Evolutionary conservation across 148 eudicot species (phyloP), one percentile per base, ranked within the genome.

Genomic region (Rheum nobile): DNA sequence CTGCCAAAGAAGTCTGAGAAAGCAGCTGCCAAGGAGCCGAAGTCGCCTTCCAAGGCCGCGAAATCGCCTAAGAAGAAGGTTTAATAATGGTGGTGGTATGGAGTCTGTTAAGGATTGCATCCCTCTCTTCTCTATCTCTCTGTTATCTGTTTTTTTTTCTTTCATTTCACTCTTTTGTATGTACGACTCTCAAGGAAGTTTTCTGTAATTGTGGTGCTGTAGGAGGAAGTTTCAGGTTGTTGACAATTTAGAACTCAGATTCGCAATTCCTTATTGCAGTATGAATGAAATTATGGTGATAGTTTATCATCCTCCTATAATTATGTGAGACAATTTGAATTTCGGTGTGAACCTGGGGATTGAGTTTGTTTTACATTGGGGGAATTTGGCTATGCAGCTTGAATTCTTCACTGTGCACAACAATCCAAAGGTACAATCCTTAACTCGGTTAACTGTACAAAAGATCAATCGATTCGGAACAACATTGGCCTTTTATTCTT

Each of bases 1-100:
- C 55, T 71, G 31, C 74, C 74, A 8, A 71, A 44, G 74, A 71
- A 39, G 55, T 6, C 54, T 12, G 73, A 71, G 48, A 71, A 43
- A 43, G 47, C 54, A 22, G 21, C 69, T 65, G 32, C 48, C 19
- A 71, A 71, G 26, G 74, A 43, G 48, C 74, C 74, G 0, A 71
- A 71, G n/a, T 71, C 74, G 9, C 55, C 74, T 24, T 71, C 74
- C 48, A 65, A 65, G 70, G 39, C 70, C 0, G 22, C 70, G 3
- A 65, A 65, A 34, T 65, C 70, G 1, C 70, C 70, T 16, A 65
- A 34, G 24, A 65, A 65, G 70, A 28, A 43, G 74, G 34, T 11
- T 39, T 43, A 24, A 44, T 34, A 42, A 41, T 41, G 48, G 17
- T 28, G 4, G 1, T 11, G 16, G 67, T 61, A 16, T 13, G 34